A percentile compares a stretch with the other conserved stretches of the same genome.
These are phyloP conservation scores for Cystoisospora suis DNA, from an alignment of 169 alveolate genomes.

Conservation along the genomic window DNA sequence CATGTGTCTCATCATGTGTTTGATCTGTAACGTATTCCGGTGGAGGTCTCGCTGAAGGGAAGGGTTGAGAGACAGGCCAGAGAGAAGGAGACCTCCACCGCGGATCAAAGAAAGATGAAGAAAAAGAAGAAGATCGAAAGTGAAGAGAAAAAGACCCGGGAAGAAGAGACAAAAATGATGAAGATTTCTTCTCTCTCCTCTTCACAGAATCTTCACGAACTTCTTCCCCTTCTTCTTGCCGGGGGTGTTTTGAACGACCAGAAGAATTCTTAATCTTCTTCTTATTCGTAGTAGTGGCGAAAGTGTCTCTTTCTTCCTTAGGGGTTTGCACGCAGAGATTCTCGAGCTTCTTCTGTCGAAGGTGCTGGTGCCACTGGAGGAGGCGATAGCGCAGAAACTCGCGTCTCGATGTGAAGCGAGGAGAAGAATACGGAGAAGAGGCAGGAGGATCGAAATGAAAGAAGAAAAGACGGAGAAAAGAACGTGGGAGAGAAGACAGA, in stretches of 20 bases:
- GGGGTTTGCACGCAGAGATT: no score
- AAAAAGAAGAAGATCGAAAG: background rate
- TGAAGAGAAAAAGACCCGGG: background rate
- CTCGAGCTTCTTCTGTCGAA: background rate
- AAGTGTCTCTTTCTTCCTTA: no score
- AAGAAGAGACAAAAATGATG: no score
- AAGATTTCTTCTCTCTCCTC: background rate
- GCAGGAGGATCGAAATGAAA: slow-evolving; percentile 5
- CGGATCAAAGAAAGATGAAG: background rate
- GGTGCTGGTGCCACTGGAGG: slow-evolving; percentile 18
- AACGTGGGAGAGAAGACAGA: background rate
- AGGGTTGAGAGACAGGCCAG: background rate
- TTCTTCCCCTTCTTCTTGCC: background rate
- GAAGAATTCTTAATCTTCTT: no score
- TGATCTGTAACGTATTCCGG: slow-evolving; percentile 22
- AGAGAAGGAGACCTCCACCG: slow-evolving; percentile 5
- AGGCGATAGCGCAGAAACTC: slow-evolving; percentile 25
- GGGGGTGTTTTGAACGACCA: background rate
- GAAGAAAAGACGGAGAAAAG: background rate
- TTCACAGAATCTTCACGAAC: background rate
- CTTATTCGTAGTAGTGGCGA: no score
- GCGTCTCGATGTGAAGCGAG: background rate
- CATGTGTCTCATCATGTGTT: no score
- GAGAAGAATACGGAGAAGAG: background rate
- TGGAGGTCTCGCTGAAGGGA: slow-evolving; percentile 14